Evolutionary conservation across 2,329 filamentous ascomycete species (phyloP).

Genomic region (Teratosphaeria destructans): DNA sequence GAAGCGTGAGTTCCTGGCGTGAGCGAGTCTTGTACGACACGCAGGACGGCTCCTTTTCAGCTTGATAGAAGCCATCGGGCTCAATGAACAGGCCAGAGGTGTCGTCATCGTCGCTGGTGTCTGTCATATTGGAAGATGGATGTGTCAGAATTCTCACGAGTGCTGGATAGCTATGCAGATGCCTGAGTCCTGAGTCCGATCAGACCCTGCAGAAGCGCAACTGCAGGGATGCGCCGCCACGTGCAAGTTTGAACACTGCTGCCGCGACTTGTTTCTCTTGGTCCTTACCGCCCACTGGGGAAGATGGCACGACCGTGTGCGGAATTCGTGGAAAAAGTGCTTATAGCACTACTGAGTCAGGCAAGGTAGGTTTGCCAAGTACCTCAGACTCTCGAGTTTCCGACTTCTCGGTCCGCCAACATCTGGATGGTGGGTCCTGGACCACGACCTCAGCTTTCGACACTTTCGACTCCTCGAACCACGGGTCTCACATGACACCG

Average conservation of each 20-base stretch:
- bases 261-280: background rate
- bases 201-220: background rate
- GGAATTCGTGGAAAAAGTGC: background rate
- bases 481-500: background rate
- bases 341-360: background rate
- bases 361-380: background rate
- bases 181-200: background rate
- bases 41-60: constrained; percentile 64
- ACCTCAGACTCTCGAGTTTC: background rate
- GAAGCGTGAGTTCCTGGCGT: constrained; percentile 56
- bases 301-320: background rate
- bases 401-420: background rate
- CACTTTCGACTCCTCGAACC: background rate
- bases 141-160: background rate
- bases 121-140: background rate
- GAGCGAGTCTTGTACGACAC: constrained; percentile 60
- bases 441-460: background rate
- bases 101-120: constrained; percentile 19
- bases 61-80: constrained; percentile 68
- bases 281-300: background rate
- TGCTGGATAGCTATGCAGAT: background rate
- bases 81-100: constrained; percentile 58
- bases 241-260: background rate
- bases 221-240: background rate
- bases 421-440: background rate